Base-by-base conservation (phyloP, 495 filamentous ascomycete genomes). In the Trichoderma parareesei region DNA sequence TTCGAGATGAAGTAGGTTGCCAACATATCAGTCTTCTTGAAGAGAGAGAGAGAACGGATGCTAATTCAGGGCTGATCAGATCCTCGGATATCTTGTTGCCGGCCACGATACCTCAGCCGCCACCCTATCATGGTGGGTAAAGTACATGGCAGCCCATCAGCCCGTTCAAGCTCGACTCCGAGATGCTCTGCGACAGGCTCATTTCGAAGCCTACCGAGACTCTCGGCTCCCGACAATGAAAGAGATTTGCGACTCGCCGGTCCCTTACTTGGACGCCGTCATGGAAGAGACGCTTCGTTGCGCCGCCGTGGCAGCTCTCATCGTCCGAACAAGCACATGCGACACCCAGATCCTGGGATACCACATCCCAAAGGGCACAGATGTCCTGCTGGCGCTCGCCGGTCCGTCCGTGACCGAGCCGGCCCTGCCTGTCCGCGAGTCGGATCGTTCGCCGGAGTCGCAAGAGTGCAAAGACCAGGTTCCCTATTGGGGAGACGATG, bases 211-310 rank as follows among this genome's bases (percentile, higher is more conserved):
- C 0, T 20, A 60, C 18, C 62, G 38, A 18, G 60, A 69, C 20
- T 38, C 40, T 3, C 65, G 67, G 14, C 48, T 63, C 14, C 71
- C 70, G 0, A 69, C 68, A 2, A 53, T 62, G 33, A 37, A 65
- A n/a, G 74, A 76, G 64, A 69, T 77, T 35, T 59, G 49, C 10
- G 65, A 66, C 16, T 64, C 64, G 1, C 38, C 53, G 3, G 46
- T 78, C 16, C 77, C 73, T 0, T 79, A 77, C 65, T 66, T 80
- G 7, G 71, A 78, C 41, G 78, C 75, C 7, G 67, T 72, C 2
- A 64, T 76, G 27, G 76, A 78, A 59, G 78, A 80, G 46, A 71
- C 66, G 2, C 63, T 76, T 1, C 78, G 78, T 10, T 62, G 40
- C 38, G 55, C 64, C 46, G 49, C 53, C 2, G 68, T 67, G 1